These are phyloP conservation scores for Phytopythium boreale DNA, from an alignment of 352 stramenopile genomes.

Conservation along the genomic window DNA sequence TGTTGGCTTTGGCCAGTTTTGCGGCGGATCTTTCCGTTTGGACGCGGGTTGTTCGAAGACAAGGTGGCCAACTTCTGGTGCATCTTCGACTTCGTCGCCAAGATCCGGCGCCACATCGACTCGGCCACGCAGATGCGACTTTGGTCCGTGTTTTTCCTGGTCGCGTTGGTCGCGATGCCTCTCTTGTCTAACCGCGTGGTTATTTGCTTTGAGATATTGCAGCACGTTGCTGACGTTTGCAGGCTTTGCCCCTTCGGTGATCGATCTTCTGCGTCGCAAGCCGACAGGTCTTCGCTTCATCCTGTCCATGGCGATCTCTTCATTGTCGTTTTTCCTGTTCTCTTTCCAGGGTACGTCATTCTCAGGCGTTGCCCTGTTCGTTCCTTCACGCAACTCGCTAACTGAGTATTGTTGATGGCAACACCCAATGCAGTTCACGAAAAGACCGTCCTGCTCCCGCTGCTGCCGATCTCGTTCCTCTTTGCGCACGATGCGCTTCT, in stretches of 20 bases:
- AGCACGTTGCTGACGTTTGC: constrained; percentile 80
- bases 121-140: constrained; percentile 63
- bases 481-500: constrained; percentile 56
- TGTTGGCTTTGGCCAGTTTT: constrained; percentile 57
- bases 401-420: background rate
- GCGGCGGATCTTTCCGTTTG: constrained; percentile 94
- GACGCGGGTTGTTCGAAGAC: constrained; percentile 96
- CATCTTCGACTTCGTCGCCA: constrained; percentile 80
- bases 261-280: constrained; percentile 66
- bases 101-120: constrained; percentile 58
- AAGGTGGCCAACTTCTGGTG: constrained; percentile 98
- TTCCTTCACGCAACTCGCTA: background rate
- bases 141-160: constrained; percentile 31
- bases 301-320: constrained; percentile 79
- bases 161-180: background rate
- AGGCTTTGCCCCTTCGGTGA: constrained; percentile 83
- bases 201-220: constrained; percentile 5
- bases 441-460: constrained; percentile 94
- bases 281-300: constrained; percentile 75
- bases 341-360: constrained; percentile 89
- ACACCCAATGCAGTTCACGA: constrained; percentile 87
- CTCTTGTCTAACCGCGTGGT: background rate
- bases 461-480: constrained; percentile 90
- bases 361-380: background rate
- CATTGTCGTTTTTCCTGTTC: constrained; percentile 94